Base-by-base conservation (phyloP, 2,329 filamentous ascomycete species). In the Dendrostoma leiphaemia region DNA sequence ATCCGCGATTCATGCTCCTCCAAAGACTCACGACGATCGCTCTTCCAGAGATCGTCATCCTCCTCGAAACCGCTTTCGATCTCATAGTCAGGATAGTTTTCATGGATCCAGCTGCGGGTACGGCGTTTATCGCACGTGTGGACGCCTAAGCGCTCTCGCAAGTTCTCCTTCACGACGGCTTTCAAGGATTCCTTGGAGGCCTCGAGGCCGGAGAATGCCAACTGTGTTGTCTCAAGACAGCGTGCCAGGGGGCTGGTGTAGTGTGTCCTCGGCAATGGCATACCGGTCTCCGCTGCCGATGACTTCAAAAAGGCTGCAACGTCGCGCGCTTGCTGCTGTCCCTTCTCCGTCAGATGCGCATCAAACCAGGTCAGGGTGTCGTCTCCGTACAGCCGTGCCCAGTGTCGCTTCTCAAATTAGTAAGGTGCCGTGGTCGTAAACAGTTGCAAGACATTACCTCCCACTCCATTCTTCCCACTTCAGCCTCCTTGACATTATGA, bases 41-140 rank as follows among this genome's bases (percentile, higher is more conserved):
- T 62, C 10, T 67, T 69, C 74, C 81, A 84, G 34, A 81, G 71
- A 54, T 72, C 69, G 61, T 87, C 84, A 3, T 75, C 63, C 59
- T 86, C 83, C 0, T 71, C 63, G 44, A 87, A 80, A 0, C 77
- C 77, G 0, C 71, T 65, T 63, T 86, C 83, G 41, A 86, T 73
- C 2, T 56, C 59, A 62, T 76, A 85, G 19, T 62, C 63, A 0
- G 81, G 81, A 57, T 79, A 85, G 29, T 72, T 68, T 13, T 69
- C 57, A 1, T 67, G 66, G 57, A 87, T 83, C 63, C 71, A 77
- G 0, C 73, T 28, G 40, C 71, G 72, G 7, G 70, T 65, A 47
- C 75, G 76, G 15, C 83, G 73, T 15, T 79, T 74, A 64, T 87
- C 83, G 63, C 84, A 87, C 0, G 82, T 86, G 63, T 86, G 83